Evolutionary conservation across 176 grass and related monocot genomes (phyloP).

Genomic region (Elymus sibiricus): DNA sequence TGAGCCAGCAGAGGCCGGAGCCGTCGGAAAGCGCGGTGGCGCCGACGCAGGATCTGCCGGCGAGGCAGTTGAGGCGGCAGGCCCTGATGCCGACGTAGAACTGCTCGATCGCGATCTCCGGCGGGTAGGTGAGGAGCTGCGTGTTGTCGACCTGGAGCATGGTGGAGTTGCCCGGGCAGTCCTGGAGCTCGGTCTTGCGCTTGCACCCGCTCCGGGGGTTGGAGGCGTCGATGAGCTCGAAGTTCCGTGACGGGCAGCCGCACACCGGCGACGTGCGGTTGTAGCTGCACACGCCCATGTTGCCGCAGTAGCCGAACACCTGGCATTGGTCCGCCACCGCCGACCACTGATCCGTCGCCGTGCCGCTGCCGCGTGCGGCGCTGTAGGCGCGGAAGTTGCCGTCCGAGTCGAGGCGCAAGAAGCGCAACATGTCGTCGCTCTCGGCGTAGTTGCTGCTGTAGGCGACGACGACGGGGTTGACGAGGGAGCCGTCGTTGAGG

Average conservation of each 20-base stretch:
- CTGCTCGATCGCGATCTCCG: conserved; percentile 59
- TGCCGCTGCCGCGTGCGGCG: conserved; percentile 28
- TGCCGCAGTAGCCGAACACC: conserved; percentile 94
- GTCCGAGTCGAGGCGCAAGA: conserved; percentile 67
- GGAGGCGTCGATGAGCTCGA: conserved; percentile 24
- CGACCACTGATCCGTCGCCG: conserved; percentile 53
- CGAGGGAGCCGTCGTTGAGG: conserved; percentile 41
- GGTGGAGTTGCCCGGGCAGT: conserved; percentile 81
- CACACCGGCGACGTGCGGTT: conserved; percentile 74
- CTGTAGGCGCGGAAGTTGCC: conserved; percentile 93
- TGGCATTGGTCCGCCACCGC: conserved; percentile 89
- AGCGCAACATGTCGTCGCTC: conserved; percentile 61
- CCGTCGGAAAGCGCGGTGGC: conserved; percentile 88
- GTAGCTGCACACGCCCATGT: conserved; percentile 88
- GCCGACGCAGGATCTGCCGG: conserved; percentile 54
- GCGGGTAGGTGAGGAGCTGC: conserved; percentile 85
- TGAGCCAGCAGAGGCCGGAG: conserved; percentile 85
- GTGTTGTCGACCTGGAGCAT: conserved; percentile 72
- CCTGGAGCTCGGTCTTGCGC: conserved; percentile 36
- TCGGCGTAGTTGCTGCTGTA: conserved; percentile 96
- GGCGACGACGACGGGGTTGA: conserved; percentile 52
- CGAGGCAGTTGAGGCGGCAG: conserved; percentile 83
- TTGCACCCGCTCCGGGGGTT: conserved; percentile 45
- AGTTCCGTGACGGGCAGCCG: conserved; percentile 75
- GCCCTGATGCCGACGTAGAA: conserved; percentile 87